Evolutionary conservation across 768 basidiomycete species (phyloP).

Genomic region (Rhizopogon salebrosus): DNA sequence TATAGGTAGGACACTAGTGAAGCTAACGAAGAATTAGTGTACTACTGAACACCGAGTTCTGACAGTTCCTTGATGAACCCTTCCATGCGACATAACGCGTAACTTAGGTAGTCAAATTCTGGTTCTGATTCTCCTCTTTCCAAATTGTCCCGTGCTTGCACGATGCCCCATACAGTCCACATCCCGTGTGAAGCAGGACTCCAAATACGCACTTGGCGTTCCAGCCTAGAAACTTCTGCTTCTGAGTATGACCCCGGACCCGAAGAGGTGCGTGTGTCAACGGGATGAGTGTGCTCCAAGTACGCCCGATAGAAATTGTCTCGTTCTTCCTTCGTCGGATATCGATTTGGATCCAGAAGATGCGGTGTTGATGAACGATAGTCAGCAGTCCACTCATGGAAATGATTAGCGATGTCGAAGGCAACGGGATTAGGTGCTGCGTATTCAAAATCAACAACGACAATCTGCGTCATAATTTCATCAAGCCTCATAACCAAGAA

Average conservation of each 20-base stretch:
- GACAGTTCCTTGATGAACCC: constrained; percentile 55
- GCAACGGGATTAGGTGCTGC: constrained; percentile 88
- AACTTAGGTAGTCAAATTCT: constrained; percentile 89
- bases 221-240: constrained; percentile 52
- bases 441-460: constrained; percentile 98
- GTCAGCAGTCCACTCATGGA: constrained; percentile 94
- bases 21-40: neutral
- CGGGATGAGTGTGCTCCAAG: constrained; percentile 45
- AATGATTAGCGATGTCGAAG: constrained; percentile 96
- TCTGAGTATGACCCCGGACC: constrained; percentile 24
- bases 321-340: constrained; percentile 71
- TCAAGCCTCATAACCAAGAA: neutral
- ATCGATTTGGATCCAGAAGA: constrained; percentile 53
- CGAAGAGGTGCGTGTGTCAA: constrained; percentile 6
- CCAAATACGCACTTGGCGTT: constrained; percentile 81
- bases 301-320: constrained; percentile 85
- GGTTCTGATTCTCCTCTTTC: constrained; percentile 51
- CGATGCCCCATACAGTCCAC: constrained; percentile 95
- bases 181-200: constrained; percentile 84
- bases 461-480: constrained; percentile 52
- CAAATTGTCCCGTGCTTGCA: constrained; percentile 79
- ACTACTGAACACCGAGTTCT: constrained; percentile 33
- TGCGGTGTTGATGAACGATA: constrained; percentile 74
- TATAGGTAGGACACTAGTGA: neutral
- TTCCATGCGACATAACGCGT: constrained; percentile 65